A percentile compares a stretch with the other conserved stretches of the same genome.
phyloP scores from a whole-genome alignment of 2,329 filamentous ascomycete species.

The Fusarium sororula region DNA sequence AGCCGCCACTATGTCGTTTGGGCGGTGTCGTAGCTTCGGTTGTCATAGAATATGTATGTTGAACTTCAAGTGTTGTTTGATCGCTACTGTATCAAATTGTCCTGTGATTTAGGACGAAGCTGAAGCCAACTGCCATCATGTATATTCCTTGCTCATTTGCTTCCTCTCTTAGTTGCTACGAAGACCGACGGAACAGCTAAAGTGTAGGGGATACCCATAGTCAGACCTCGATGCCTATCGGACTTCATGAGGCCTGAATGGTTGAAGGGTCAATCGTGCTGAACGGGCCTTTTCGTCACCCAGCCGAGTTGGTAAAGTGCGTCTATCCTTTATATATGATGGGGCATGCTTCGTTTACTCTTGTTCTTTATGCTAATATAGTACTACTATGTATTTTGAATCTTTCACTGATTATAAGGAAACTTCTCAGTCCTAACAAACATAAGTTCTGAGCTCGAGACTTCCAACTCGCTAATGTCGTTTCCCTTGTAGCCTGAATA shows the following conservation, averaged over 20 bases:
- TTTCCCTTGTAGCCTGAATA: neutral
- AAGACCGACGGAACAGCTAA: accelerated
- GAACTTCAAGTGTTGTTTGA: no score
- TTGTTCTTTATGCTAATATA: no score
- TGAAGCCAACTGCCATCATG: neutral
- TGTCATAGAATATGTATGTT: no score
- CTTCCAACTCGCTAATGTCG: neutral
- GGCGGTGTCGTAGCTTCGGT: neutral
- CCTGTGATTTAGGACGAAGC: accelerated
- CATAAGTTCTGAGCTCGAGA: neutral
- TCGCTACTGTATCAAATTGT: neutral
- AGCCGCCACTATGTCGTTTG: no score
- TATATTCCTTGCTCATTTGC: neutral
- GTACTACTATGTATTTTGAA: neutral
- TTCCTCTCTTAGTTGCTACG: neutral
- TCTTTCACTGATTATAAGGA: accelerated
- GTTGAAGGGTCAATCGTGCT: accelerated
- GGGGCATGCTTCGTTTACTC: accelerated
- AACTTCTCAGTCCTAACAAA: accelerated
- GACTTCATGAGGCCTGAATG: neutral
- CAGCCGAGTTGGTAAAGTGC: neutral
- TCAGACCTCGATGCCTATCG: accelerated
- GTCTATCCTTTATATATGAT: no score
- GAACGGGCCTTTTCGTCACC: neutral
- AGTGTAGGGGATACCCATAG: neutral